A percentile compares a stretch with the other conserved stretches of the same genome.
Conservation (phyloP, 2,329 filamentous ascomycete genomes). For the Cladosporium sp. region DNA sequence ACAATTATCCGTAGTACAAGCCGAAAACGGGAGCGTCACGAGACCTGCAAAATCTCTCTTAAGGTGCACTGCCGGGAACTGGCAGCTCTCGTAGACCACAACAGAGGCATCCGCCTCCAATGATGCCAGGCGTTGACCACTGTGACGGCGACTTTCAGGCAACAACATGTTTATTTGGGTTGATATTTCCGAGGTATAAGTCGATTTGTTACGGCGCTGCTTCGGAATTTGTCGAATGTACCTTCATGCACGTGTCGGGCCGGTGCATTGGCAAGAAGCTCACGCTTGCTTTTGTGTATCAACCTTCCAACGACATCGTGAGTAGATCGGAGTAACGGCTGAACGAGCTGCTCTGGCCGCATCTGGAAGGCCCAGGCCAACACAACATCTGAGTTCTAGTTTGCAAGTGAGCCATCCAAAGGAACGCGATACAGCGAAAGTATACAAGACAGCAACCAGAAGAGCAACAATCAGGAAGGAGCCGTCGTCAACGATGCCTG, state of each 20-base stretch:
- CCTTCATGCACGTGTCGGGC: neutral
- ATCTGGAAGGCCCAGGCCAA: neutral
- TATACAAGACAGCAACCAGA: neutral
- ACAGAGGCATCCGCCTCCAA: neutral
- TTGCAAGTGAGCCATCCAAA: neutral
- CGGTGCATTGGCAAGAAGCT: neutral
- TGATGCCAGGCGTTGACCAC: neutral
- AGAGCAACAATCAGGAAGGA: neutral
- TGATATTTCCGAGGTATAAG: neutral
- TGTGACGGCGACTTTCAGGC: neutral
- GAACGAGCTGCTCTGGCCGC: slow-evolving; percentile 6
- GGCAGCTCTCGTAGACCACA: neutral
- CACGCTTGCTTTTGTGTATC: neutral
- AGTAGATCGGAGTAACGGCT: neutral
- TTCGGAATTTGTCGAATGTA: neutral
- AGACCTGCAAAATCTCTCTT: neutral
- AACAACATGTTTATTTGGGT: neutral
- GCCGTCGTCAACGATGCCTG: neutral
- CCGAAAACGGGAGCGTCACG: neutral
- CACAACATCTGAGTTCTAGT: neutral
- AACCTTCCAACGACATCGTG: neutral
- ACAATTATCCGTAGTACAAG: neutral
- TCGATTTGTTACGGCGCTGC: neutral
- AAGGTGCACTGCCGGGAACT: neutral
- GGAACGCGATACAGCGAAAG: neutral